Evolutionary conservation across 2,329 filamentous ascomycete genomes (phyloP).

Genomic region (Claviceps maximensis): DNA sequence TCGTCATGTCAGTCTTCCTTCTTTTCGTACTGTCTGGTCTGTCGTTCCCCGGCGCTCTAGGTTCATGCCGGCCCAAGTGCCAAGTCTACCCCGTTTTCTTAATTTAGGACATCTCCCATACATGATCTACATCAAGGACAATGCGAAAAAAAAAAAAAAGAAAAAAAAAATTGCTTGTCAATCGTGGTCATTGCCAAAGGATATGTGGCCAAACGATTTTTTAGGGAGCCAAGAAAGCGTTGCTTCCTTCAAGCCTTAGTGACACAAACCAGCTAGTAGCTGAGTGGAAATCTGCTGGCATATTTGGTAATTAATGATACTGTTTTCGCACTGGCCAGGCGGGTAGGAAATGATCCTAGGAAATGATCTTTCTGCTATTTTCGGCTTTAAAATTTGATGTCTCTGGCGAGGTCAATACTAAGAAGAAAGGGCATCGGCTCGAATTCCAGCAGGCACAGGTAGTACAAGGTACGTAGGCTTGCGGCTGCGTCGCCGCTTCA

Average conservation of each 20-base stretch:
- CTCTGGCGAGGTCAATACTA: background rate
- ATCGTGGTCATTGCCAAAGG: background rate
- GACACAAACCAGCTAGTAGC: background rate
- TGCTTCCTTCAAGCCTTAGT: background rate
- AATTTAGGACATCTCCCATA: background rate
- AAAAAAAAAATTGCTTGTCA: background rate
- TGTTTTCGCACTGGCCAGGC: background rate
- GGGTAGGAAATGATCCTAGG: too few relatives aligned
- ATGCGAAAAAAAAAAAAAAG: too few relatives aligned
- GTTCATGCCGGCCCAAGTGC: too few relatives aligned
- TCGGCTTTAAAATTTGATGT: background rate
- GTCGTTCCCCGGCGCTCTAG: too few relatives aligned
- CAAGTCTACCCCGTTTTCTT: too few relatives aligned
- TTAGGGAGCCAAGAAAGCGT: background rate
- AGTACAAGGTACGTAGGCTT: too few relatives aligned
- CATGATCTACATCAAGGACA: background rate
- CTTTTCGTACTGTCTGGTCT: background rate
- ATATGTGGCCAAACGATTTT: background rate
- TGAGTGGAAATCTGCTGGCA: background rate
- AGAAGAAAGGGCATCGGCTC: background rate
- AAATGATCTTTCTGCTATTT: background rate
- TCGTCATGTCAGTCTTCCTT: background rate
- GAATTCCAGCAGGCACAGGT: background rate
- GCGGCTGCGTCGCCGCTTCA: too few relatives aligned
- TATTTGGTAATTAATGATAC: background rate